Conservation (phyloP, 306 rosid genomes). For the Prunus fruticosa region DNA sequence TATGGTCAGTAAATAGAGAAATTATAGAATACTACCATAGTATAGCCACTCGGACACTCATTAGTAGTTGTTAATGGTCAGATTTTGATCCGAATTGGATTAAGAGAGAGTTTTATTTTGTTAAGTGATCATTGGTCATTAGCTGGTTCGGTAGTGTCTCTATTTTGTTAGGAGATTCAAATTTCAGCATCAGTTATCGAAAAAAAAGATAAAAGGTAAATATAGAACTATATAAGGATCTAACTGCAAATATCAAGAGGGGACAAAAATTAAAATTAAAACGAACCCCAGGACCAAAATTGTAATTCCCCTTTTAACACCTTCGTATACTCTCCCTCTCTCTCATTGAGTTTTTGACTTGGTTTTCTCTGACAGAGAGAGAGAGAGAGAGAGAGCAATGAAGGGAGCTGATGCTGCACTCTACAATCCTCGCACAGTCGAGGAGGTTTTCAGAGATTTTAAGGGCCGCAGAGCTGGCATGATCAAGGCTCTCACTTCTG, state of each 20-base stretch:
- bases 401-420: conserved; percentile 49
- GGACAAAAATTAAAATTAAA: neutral
- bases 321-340: neutral
- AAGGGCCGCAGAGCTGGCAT: conserved; percentile 82
- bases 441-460: conserved; percentile 92
- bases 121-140: too few species aligned
- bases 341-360: conserved; percentile 6
- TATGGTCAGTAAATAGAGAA: too few species aligned
- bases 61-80: too few species aligned
- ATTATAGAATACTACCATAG: too few species aligned
- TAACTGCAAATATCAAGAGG: neutral
- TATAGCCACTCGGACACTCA: too few species aligned
- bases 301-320: neutral
- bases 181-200: neutral
- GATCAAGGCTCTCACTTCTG: conserved; percentile 83
- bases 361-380: conserved; percentile 5
- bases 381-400: conserved; percentile 30
- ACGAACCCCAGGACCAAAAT: neutral
- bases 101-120: too few species aligned
- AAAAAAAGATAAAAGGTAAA: neutral
- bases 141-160: too few species aligned
- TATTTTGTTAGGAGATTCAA: neutral
- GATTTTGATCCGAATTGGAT: too few species aligned
- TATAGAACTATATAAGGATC: neutral
- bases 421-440: conserved; percentile 87